Evolutionary conservation across 805 yeast genomes (phyloP).

Genomic region (Clavispora asparagi): DNA sequence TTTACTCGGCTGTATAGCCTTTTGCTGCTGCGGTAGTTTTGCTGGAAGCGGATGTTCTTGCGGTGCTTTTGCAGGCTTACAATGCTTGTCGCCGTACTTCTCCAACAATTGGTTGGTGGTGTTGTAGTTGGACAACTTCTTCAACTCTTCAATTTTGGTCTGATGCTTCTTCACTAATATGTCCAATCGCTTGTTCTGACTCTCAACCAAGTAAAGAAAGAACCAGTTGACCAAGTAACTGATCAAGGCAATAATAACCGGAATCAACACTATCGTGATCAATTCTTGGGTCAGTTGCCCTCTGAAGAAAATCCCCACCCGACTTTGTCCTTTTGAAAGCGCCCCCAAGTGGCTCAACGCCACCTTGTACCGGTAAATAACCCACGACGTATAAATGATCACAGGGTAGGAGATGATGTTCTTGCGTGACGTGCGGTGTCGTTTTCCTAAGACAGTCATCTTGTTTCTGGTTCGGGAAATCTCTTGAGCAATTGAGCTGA

Average conservation of each 20-base stretch:
- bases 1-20: neutral
- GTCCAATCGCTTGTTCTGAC: conserved; percentile 17
- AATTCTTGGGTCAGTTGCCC: conserved; percentile 20
- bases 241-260: conserved; percentile 17
- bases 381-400: conserved; percentile 18
- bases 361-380: conserved; percentile 19
- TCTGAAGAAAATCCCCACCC: conserved; percentile 19
- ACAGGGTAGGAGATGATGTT: conserved; percentile 14
- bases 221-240: conserved; percentile 13
- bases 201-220: conserved; percentile 18
- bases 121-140: conserved; percentile 67
- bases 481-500: conserved; percentile 31
- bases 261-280: conserved; percentile 17
- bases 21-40: neutral
- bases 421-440: conserved; percentile 15
- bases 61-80: neutral
- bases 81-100: conserved; percentile 35
- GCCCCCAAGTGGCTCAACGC: conserved; percentile 7
- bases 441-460: conserved; percentile 11
- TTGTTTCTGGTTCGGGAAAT: conserved; percentile 26
- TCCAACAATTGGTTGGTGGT: conserved; percentile 69
- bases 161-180: conserved; percentile 42
- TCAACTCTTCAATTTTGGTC: conserved; percentile 59
- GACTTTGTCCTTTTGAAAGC: conserved; percentile 12
- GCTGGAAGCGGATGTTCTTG: neutral